phyloP scores from a whole-genome alignment of 2,329 filamentous ascomycete species.

The Cryphonectria parasitica region DNA sequence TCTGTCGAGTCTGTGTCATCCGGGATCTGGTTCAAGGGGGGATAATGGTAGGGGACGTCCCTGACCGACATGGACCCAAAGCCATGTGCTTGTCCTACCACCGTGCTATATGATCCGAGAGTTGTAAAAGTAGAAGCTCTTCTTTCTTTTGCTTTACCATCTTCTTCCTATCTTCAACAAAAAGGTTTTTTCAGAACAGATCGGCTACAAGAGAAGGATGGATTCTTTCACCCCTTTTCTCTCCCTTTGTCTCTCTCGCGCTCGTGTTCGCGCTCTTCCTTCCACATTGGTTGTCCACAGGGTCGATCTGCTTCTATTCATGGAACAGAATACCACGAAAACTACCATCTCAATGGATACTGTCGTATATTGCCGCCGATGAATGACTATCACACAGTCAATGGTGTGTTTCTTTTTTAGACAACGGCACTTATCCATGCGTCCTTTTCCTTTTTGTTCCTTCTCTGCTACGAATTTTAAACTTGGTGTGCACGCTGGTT shows the following conservation, averaged over 20 bases:
- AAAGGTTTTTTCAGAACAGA: neutral
- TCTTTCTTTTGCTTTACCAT: neutral
- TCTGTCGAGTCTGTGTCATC: neutral
- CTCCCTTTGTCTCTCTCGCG: neutral
- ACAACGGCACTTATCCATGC: neutral
- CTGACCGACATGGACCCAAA: neutral
- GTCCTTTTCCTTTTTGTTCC: neutral
- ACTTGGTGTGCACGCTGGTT: neutral
- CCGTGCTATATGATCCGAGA: neutral
- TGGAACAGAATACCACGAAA: neutral
- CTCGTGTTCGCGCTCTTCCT: neutral
- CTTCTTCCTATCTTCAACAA: neutral
- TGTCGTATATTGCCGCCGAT: neutral
- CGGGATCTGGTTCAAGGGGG: neutral
- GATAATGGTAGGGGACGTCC: neutral
- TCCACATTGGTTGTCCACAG: neutral
- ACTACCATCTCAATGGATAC: neutral
- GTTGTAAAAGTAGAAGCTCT: neutral
- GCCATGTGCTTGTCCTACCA: neutral
- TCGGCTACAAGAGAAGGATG: neutral
- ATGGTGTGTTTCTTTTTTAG: neutral
- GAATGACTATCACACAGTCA: neutral
- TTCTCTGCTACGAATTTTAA: neutral
- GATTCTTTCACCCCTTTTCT: neutral
- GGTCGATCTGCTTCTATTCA: neutral